Evolutionary conservation across 2,329 filamentous ascomycete species (phyloP), one percentile per base, ranked within the genome.

Genomic region (Ascosphaera apis): DNA sequence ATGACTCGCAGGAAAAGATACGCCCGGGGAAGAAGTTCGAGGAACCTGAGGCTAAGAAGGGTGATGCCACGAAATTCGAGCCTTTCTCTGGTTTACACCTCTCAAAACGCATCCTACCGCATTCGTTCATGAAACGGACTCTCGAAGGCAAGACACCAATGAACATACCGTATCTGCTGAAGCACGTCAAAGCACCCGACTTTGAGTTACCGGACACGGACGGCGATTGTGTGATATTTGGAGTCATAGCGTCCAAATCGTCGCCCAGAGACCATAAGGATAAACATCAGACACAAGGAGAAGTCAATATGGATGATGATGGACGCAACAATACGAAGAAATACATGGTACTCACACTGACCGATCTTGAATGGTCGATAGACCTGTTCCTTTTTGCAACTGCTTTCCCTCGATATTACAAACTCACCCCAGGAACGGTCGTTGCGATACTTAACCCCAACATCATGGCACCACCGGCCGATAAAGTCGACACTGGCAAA

Each of bases 331-430:
- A 50, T 2, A 58, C 66, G 15, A 76, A 76, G 35, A 93, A 91
- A 53, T 98, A 91, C 59, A 93, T 98, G 79, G 76, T 86, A 1
- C 61, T 98, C 41, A 80, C 72, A 2, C 63, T 98, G 2, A 82
- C 80, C 0, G 86, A 98, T 53, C 62, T 98, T 8, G 76, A 82
- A 47, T 92, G 75, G 71, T 82, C 92, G 46, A 55, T 98, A 9
- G 84, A 95, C 43, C 66, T 95, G 31, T 95, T 83, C 47, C 68
- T 98, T 11, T 98, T 98, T 55, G 79, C 80, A 47, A 73, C 76
- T 0, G 91, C 82, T 4, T 93, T 95, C 47, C 76, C 80, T 12
- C 73, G 79, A 37, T 98, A 88, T 59, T 95, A 86, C 76, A 91
- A 91, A 50, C 62, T 95, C n/a, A 74, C 74, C 0, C 69, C 81